Evolutionary conservation across 495 filamentous ascomycete genomes (phyloP).

Genomic region (Cenococcum geophilum): DNA sequence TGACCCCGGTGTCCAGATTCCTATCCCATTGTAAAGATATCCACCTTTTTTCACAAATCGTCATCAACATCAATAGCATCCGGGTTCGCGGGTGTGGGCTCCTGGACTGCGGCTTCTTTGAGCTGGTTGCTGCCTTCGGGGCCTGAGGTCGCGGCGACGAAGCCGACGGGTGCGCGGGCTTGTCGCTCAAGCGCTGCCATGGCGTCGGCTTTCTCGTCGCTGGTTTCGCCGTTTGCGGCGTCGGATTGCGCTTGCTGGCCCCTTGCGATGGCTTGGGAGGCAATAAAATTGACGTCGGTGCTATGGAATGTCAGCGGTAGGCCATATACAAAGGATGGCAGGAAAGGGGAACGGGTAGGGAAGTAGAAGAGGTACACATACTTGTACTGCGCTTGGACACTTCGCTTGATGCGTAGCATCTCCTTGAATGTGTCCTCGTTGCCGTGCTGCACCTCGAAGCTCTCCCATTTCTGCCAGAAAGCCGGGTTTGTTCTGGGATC

Average conservation of each 20-base stretch:
- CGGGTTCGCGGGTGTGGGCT: slow-evolving; percentile 61
- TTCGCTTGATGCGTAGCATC: slow-evolving; percentile 95
- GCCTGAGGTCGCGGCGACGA: slow-evolving; percentile 79
- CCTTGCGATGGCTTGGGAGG: slow-evolving; percentile 85
- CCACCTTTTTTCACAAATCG: slow-evolving; percentile 19
- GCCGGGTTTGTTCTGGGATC: slow-evolving; percentile 82
- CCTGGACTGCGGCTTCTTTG: slow-evolving; percentile 38
- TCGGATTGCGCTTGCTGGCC: slow-evolving; percentile 56
- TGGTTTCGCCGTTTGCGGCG: slow-evolving; percentile 25
- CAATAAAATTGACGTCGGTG: slow-evolving; percentile 98
- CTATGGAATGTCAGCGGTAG: slow-evolving; percentile 33
- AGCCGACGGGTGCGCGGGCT: slow-evolving; percentile 80
- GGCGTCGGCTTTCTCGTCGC: slow-evolving; percentile 56
- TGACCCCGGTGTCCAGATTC: background rate
- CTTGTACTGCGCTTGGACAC: slow-evolving; percentile 96
- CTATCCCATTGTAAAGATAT: background rate
- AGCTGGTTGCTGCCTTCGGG: slow-evolving; percentile 65
- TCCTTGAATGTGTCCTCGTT: slow-evolving; percentile 99
- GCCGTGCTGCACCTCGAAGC: slow-evolving; percentile 92
- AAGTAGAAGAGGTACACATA: slow-evolving; percentile 37
- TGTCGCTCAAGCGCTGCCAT: slow-evolving; percentile 90
- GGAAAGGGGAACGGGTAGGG: background rate
- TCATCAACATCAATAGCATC: slow-evolving; percentile 84
- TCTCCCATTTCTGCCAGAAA: slow-evolving; percentile 97
- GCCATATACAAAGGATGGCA: background rate